Percentiles rank a stretch among this genome's conserved stretches.
phyloP scores from a whole-genome alignment of 192 early-diverging fungal species.

The Coemansia sp. region DNA sequence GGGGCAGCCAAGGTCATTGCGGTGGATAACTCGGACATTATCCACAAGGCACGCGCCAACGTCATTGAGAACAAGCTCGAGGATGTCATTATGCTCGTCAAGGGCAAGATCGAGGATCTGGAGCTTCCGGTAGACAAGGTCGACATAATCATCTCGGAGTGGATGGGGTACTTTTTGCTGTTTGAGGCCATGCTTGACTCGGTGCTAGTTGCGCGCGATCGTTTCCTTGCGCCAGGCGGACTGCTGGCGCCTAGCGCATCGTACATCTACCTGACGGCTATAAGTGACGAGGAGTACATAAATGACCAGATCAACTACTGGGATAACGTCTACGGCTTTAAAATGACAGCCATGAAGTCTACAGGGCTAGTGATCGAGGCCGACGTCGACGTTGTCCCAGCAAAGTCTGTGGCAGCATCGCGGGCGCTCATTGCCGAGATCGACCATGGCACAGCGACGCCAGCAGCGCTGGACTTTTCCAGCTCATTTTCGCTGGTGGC shows the following conservation, averaged over 20 bases:
- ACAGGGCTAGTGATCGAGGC: conserved; percentile 65
- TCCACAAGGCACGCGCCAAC: conserved; percentile 67
- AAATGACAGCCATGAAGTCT: conserved; percentile 85
- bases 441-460: conserved; percentile 69
- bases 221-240: conserved; percentile 94
- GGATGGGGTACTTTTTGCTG: conserved; percentile 94
- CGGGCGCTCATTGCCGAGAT: conserved; percentile 69
- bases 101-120: conserved; percentile 79
- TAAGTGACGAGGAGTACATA: conserved; percentile 78
- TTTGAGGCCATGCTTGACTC: conserved; percentile 91
- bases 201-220: conserved; percentile 64
- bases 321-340: conserved; percentile 95
- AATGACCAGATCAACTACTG: conserved; percentile 80
- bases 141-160: conserved; percentile 96
- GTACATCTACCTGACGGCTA: conserved; percentile 88
- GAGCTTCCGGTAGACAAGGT: conserved; percentile 69
- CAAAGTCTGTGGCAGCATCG: conserved; percentile 68
- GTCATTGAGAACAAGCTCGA: conserved; percentile 77
- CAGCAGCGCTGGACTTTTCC: conserved; percentile 72
- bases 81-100: conserved; percentile 86
- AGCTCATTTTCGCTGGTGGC: conserved; percentile 69
- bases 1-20: conserved; percentile 96
- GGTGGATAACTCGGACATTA: conserved; percentile 60
- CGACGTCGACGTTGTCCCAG: conserved; percentile 77
- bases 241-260: conserved; percentile 88